Base-by-base conservation (phyloP, 495 filamentous ascomycete species). In the Penicillium cataractarum region DNA sequence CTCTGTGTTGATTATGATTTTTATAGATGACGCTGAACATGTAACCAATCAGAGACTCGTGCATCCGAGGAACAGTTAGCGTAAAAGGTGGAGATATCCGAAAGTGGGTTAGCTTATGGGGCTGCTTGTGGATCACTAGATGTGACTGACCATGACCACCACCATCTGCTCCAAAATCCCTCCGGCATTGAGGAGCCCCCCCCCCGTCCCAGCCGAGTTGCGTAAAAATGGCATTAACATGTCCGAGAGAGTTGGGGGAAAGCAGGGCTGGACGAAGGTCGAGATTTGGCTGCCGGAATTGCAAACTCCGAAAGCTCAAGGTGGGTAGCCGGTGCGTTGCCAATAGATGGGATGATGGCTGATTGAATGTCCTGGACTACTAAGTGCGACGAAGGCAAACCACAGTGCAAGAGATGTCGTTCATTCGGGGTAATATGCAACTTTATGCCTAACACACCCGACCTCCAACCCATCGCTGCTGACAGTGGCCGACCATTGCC, bases 221-320 rank as follows among this genome's bases (percentile, higher is more conserved):
- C 32, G 39, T 33, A 60, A 64, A 10, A 42, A 72, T 71, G 70
- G 51, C 65, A 6, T 68, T 66, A 19, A 62, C 9, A 58, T 57
- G 32, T 54, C 62, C 64, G 56, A 64, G 42, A 46, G 37, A 65
- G 22, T n/a, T 13, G 9, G n/a, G n/a, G n/a, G n/a, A n/a, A 57
- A 27, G 51, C 35, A 64, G 42, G 22, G 39, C 55, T 60, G 24
- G 51, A 66, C 46, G 62, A 29, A 69, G 73, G 55, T 82, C 80
- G 26, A 71, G 79, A 74, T 75, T 64, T 64, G 80, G 80, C 55
- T 83, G 80, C 62, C 76, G 80, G 32, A 82, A 81, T 64, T 82
- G 78, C 73, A 83, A 82, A 68, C 75, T 81, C 26, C 61, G 79
- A 60, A 80, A 77, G 66, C 63, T 83, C 32, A 82, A 82, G 76